phyloP scores from a whole-genome alignment of 768 basidiomycete genomes.

The Tylopilus balloui region DNA sequence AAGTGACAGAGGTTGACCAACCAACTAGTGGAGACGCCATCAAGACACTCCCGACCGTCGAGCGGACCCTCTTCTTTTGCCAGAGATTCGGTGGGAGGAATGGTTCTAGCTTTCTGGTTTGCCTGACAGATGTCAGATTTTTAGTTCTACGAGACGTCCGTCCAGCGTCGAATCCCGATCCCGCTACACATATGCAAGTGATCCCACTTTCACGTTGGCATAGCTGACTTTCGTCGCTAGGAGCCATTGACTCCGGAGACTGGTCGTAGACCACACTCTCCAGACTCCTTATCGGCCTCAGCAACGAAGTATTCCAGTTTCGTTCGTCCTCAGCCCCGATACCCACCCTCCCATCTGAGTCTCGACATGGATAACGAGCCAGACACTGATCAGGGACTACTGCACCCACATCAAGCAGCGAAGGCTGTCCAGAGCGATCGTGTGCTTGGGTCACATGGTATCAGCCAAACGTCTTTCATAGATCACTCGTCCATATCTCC shows the following conservation, averaged over 20 bases:
- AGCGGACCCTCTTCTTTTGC: constrained; percentile 42
- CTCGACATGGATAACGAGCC: constrained; percentile 46
- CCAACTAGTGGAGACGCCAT: constrained; percentile 30
- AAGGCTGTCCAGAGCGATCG: constrained; percentile 68
- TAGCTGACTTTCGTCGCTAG: constrained; percentile 22
- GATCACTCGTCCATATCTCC: constrained; percentile 43
- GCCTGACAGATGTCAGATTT: constrained; percentile 24
- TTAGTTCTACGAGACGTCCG: constrained; percentile 29
- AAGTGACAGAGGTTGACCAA: constrained; percentile 2
- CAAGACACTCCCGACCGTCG: constrained; percentile 39
- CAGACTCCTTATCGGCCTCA: constrained; percentile 32
- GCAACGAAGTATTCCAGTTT: constrained; percentile 26
- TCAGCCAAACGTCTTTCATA: constrained; percentile 32
- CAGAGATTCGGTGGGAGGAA: constrained; percentile 43
- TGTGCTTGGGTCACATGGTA: constrained; percentile 28
- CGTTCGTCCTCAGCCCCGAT: constrained; percentile 22
- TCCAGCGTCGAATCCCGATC: constrained; percentile 33
- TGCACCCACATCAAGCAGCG: constrained; percentile 46
- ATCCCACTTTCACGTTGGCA: not conserved
- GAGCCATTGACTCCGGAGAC: constrained; percentile 47
- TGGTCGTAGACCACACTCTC: constrained; percentile 39
- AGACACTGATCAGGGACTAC: constrained; percentile 29
- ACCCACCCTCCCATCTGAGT: constrained; percentile 25
- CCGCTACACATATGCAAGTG: constrained; percentile 33
- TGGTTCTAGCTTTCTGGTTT: constrained; percentile 25